Evolutionary conservation across 176 grass and related monocot genomes (phyloP).

Genomic region (bread wheat (Triticum aestivum)): DNA sequence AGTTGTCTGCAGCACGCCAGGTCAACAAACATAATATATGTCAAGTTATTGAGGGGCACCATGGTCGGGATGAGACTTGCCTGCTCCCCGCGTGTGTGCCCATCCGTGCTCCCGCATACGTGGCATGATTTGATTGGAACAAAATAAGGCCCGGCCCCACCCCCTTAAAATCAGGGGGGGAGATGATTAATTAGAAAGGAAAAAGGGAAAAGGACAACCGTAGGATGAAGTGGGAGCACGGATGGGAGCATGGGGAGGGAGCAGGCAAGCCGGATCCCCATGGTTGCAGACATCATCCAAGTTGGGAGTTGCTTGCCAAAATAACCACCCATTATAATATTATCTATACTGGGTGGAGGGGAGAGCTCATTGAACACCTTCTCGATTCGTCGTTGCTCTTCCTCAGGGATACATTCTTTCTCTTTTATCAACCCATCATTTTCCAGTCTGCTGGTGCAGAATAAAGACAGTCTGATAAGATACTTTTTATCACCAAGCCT

Average conservation of each 20-base stretch:
- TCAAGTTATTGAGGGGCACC: neutral
- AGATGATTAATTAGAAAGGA: too few relatives aligned
- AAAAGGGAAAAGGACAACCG: too few relatives aligned
- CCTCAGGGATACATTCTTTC: neutral
- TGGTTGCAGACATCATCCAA: neutral
- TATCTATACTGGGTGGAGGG: neutral
- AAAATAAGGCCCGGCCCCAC: too few relatives aligned
- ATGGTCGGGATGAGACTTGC: too few relatives aligned
- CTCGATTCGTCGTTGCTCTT: neutral
- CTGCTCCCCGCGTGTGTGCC: too few relatives aligned
- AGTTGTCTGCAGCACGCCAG: neutral
- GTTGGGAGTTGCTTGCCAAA: conserved; percentile 3
- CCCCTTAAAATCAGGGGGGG: too few relatives aligned
- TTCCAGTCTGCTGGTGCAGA: neutral
- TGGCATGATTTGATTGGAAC: too few relatives aligned
- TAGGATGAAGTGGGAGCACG: too few relatives aligned
- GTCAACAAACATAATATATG: neutral
- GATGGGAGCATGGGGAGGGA: too few relatives aligned
- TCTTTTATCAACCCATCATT: neutral
- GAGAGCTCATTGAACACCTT: conserved; percentile 16
- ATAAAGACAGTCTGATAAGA: neutral
- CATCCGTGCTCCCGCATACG: too few relatives aligned
- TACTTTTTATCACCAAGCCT: neutral
- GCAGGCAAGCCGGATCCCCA: too few relatives aligned
- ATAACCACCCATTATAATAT: neutral